A percentile compares a stretch with the other conserved stretches of the same genome.
These are phyloP conservation scores for Pelargonium cotyledonis DNA, from an alignment of 441 rosid species.

Conservation along the genomic window DNA sequence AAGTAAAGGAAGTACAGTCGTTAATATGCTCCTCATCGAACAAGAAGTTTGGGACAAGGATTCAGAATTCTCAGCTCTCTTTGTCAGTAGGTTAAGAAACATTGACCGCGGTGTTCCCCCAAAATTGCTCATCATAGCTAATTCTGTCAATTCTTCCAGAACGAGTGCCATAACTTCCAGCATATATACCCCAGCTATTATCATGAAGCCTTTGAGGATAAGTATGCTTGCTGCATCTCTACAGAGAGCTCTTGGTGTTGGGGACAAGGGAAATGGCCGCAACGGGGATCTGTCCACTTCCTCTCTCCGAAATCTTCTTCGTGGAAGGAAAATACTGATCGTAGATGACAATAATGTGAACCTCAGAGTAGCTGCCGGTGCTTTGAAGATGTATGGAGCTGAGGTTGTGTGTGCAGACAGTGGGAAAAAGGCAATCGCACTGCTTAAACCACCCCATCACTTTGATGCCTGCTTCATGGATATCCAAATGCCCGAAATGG, in stretches of 20 bases:
- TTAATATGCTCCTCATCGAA: constrained; percentile 59
- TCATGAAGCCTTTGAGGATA: constrained; percentile 80
- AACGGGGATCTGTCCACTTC: constrained; percentile 43
- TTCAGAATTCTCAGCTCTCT: constrained; percentile 17
- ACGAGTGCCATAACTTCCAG: constrained; percentile 21
- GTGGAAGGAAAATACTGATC: constrained; percentile 64
- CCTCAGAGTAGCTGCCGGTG: constrained; percentile 93
- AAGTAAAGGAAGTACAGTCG: constrained; percentile 20
- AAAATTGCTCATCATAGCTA: constrained; percentile 50
- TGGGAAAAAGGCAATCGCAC: constrained; percentile 57
- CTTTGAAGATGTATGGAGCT: constrained; percentile 73
- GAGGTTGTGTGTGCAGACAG: constrained; percentile 73
- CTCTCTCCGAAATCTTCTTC: constrained; percentile 49
- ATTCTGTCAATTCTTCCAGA: constrained; percentile 40
- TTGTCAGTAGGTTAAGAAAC: constrained; percentile 29
- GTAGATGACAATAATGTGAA: constrained; percentile 89
- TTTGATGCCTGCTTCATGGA: constrained; percentile 97
- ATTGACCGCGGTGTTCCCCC: constrained; percentile 23
- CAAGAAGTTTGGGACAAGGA: constrained; percentile 65
- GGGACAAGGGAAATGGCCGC: constrained; percentile 44
- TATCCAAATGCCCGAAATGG: constrained; percentile 97
- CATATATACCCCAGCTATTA: constrained; percentile 35
- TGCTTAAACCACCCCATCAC: constrained; percentile 71
- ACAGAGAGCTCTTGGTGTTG: constrained; percentile 56
- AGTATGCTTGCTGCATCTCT: constrained; percentile 69